Conservation (phyloP, 169 alveolate species). For the Plasmodium fragile region DNA sequence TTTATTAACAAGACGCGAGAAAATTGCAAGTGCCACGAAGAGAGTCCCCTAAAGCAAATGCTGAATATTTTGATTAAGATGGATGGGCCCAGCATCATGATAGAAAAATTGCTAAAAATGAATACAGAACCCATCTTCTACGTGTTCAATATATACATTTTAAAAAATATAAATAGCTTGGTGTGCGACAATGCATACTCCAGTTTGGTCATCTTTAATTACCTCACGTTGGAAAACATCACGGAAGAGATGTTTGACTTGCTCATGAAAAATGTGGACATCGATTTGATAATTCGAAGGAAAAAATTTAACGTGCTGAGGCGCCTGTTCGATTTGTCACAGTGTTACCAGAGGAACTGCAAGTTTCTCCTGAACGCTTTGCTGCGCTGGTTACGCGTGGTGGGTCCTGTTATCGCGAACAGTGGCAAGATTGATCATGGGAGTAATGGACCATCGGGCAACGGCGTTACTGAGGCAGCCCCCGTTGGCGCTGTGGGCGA, state of each 20-base stretch:
- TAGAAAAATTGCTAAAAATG: slow-evolving; percentile 54
- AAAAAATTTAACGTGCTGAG: slow-evolving; percentile 38
- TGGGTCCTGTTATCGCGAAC: background rate
- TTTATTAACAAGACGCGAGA: slow-evolving; percentile 7
- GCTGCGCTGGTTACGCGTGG: slow-evolving; percentile 4
- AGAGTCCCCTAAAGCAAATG: slow-evolving; percentile 69
- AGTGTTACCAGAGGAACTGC: slow-evolving; percentile 39
- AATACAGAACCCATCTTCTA: slow-evolving; percentile 59
- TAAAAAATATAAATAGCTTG: slow-evolving; percentile 39
- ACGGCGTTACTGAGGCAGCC: background rate
- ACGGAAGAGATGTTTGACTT: slow-evolving; percentile 76
- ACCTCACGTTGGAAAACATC: slow-evolving; percentile 36
- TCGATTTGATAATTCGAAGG: slow-evolving; percentile 8
- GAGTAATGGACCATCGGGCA: background rate
- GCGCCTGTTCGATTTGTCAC: slow-evolving; percentile 41
- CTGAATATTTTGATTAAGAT: slow-evolving; percentile 29
- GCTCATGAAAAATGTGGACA: slow-evolving; percentile 23
- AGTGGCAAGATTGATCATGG: background rate
- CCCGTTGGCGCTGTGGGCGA: background rate
- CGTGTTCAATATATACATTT: slow-evolving; percentile 39
- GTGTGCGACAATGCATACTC: slow-evolving; percentile 64
- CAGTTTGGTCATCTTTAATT: slow-evolving; percentile 35
- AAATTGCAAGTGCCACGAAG: background rate
- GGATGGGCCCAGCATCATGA: slow-evolving; percentile 44
- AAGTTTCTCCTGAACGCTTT: slow-evolving; percentile 5